Evolutionary conservation across 2,329 filamentous ascomycete genomes (phyloP).

Genomic region (Phialophora tarda): DNA sequence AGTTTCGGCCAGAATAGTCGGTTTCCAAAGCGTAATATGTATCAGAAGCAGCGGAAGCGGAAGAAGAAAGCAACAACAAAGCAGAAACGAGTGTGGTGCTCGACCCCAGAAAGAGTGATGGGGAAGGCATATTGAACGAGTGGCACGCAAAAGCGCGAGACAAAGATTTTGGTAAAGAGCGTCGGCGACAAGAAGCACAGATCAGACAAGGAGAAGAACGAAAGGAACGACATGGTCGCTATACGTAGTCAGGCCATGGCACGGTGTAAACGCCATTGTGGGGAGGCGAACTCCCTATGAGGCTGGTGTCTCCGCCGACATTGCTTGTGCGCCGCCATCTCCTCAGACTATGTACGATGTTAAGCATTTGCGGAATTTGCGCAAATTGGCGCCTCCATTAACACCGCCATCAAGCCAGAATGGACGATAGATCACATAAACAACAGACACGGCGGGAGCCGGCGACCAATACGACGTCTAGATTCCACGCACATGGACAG

Average conservation of each 20-base stretch:
- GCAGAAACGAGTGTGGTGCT: slow-evolving; percentile 40
- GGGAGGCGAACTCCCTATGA: slow-evolving; percentile 1
- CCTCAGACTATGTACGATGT: not conserved
- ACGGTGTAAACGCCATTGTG: slow-evolving; percentile 12
- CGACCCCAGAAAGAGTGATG: slow-evolving; percentile 42
- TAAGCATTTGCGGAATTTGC: slow-evolving; percentile 4
- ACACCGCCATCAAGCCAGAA: slow-evolving; percentile 3
- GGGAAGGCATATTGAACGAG: slow-evolving; percentile 39
- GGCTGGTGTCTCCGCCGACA: slow-evolving; percentile 5
- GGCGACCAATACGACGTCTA: slow-evolving; percentile 8
- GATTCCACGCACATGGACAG: slow-evolving; percentile 2
- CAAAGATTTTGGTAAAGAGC: slow-evolving; percentile 15
- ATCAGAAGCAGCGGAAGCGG: slow-evolving; percentile 25
- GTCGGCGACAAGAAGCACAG: slow-evolving; percentile 23
- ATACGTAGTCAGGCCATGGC: slow-evolving; percentile 6
- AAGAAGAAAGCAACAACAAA: slow-evolving; percentile 36
- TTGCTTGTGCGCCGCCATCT: slow-evolving; percentile 9
- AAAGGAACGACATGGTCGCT: slow-evolving; percentile 14
- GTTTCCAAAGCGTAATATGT: slow-evolving; percentile 43
- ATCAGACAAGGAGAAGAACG: slow-evolving; percentile 20
- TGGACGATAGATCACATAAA: slow-evolving; percentile 8
- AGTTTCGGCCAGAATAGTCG: slow-evolving; percentile 53
- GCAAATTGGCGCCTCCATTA: slow-evolving; percentile 6
- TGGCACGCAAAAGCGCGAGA: slow-evolving; percentile 27
- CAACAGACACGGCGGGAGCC: not conserved